These are phyloP conservation scores for Coemansia sp. DNA, from an alignment of 192 early-diverging fungal species.

Conservation along the genomic window DNA sequence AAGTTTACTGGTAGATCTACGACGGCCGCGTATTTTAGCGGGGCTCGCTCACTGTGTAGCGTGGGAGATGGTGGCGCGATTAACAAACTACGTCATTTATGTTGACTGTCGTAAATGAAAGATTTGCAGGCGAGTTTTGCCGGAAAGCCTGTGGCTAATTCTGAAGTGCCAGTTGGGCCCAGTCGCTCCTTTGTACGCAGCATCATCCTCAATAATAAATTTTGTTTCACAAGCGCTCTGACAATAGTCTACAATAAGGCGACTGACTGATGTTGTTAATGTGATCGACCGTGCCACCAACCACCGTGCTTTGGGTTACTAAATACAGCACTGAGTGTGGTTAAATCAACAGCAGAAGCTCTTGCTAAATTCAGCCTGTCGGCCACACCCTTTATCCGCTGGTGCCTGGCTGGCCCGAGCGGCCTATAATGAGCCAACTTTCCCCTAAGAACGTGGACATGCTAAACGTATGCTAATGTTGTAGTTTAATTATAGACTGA, in stretches of 20 bases:
- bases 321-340: no score
- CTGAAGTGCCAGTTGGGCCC: background rate
- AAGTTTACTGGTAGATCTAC: background rate
- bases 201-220: background rate
- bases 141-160: background rate
- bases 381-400: no score
- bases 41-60: background rate
- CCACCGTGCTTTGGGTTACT: no score
- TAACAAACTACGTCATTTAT: background rate
- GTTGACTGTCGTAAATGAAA: background rate
- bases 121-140: constrained; percentile 8
- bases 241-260: background rate
- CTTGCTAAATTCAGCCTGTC: no score
- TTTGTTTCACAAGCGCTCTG: background rate
- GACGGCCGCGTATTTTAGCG: background rate
- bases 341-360: no score
- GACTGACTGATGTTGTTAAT: background rate
- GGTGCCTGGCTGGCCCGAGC: background rate
- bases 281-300: background rate
- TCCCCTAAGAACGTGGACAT: background rate
- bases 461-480: background rate
- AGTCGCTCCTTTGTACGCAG: background rate
- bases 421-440: background rate
- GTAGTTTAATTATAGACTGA: background rate
- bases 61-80: background rate